These are phyloP conservation scores for Entophlyctis helioformis DNA, from an alignment of 192 early-diverging fungal species.

Conservation along the genomic window DNA sequence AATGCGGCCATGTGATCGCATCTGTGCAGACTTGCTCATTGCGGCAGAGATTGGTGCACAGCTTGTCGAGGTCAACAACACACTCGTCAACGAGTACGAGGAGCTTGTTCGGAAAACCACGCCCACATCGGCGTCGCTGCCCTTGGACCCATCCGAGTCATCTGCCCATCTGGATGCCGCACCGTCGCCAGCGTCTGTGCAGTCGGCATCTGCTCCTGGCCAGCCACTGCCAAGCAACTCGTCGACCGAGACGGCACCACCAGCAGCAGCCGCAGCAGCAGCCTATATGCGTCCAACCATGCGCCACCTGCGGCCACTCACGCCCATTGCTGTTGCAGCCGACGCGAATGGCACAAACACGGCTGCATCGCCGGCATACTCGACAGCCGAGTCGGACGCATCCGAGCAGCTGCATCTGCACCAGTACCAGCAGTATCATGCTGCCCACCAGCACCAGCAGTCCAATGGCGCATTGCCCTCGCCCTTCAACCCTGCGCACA, in stretches of 20 bases:
- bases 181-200: background rate
- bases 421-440: too few relatives aligned
- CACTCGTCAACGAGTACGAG: constrained; percentile 14
- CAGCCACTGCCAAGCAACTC: background rate
- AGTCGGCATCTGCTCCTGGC: background rate
- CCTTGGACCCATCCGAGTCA: background rate
- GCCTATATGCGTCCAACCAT: too few relatives aligned
- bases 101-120: background rate
- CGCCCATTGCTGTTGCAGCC: too few relatives aligned
- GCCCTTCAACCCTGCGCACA: background rate
- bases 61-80: constrained; percentile 15
- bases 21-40: constrained; percentile 10
- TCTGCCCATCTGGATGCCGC: background rate
- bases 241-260: background rate
- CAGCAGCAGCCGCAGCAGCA: too few relatives aligned
- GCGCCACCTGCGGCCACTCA: too few relatives aligned
- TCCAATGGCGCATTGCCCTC: too few relatives aligned
- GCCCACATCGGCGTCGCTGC: background rate
- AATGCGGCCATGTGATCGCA: background rate
- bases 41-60: constrained; percentile 23
- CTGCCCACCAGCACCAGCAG: too few relatives aligned
- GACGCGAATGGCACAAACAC: too few relatives aligned
- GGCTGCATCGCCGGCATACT: too few relatives aligned
- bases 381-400: too few relatives aligned
- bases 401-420: too few relatives aligned